Evolutionary conservation across 345 rosid genomes (phyloP), one percentile per base, ranked within the genome.

Genomic region (Sapria himalayana): DNA sequence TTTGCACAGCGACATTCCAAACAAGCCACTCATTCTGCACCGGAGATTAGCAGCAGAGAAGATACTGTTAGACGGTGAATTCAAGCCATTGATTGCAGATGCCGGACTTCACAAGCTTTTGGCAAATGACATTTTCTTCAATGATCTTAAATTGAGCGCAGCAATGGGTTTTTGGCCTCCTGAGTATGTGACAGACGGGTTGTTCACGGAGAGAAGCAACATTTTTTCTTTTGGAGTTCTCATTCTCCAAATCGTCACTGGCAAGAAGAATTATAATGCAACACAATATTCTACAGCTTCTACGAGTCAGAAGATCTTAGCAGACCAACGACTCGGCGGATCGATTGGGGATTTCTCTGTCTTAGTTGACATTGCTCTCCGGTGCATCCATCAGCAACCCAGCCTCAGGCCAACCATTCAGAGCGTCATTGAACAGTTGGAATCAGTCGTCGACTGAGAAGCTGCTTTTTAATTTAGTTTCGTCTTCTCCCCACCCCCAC

Each of bases 81-180:
- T 64, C 50, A 80, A 68, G 50, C 99, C 99, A 15, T 38, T 80
- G 48, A 80, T 91, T 29, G 84, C 92, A 45, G 95, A 91, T 39
- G 73, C 81, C 0, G 86, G 92, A 51, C 74, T 91, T 21, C 62
- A 75, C 24, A 84, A 70, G 51, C 82, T 84, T 46, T 69, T 84
- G 13, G 93, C 95, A 7, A 74, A 91, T 20, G 99, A 91, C 57
- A 41, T 80, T 41, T 71, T 84, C 43, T 84, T 72, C 63, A 79
- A 86, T 15, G 64, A 77, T 29, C 77, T 91, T 19, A 91, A 91
- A 61, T 58, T 52, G 40, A 91, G 95, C 63, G 99, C 95, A 9
- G 93, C 92, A 8, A 84, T 91, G 99, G 99, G 99, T 33, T 91
- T 77, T 17, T 60, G 82, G 17, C 84, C 93, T 33, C 99, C 99